A percentile compares a stretch with the other conserved stretches of the same genome.
Evolutionary conservation across 495 filamentous ascomycete species (phyloP).

Genomic region (Talaromyces nanjingensis): DNA sequence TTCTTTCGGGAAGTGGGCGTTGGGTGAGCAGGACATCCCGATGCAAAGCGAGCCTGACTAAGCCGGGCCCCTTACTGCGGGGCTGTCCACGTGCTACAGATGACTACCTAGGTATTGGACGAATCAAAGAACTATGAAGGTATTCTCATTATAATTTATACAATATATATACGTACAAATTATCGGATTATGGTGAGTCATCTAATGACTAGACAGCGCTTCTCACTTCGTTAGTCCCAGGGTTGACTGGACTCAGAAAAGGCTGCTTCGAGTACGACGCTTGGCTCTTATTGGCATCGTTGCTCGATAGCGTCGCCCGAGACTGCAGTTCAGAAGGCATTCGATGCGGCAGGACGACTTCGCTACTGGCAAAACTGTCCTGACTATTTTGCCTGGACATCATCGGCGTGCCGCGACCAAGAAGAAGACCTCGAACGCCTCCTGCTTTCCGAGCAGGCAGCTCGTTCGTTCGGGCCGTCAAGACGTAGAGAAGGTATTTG

Average conservation of each 20-base stretch:
- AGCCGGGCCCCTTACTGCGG: neutral
- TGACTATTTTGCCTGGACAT: slow-evolving; percentile 33
- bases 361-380: slow-evolving; percentile 33
- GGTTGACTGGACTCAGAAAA: neutral
- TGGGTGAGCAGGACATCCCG: slow-evolving; percentile 20
- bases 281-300: neutral
- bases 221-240: neutral
- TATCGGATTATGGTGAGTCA: neutral
- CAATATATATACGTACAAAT: neutral
- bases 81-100: neutral
- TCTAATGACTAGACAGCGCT: neutral
- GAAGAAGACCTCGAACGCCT: slow-evolving; percentile 57
- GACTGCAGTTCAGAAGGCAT: slow-evolving; percentile 1
- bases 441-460: slow-evolving; percentile 72
- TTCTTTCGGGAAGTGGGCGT: slow-evolving; percentile 18
- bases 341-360: slow-evolving; percentile 14
- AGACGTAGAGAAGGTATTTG: slow-evolving; percentile 84
- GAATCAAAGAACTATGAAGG: neutral
- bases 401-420: slow-evolving; percentile 25
- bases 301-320: neutral
- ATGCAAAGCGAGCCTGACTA: slow-evolving; percentile 38
- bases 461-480: slow-evolving; percentile 70
- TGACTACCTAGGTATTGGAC: no score
- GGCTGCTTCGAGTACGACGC: neutral
- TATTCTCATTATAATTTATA: neutral